Base-by-base conservation (phyloP, 179 eudicot species). In the Spergularia azorica region DNA sequence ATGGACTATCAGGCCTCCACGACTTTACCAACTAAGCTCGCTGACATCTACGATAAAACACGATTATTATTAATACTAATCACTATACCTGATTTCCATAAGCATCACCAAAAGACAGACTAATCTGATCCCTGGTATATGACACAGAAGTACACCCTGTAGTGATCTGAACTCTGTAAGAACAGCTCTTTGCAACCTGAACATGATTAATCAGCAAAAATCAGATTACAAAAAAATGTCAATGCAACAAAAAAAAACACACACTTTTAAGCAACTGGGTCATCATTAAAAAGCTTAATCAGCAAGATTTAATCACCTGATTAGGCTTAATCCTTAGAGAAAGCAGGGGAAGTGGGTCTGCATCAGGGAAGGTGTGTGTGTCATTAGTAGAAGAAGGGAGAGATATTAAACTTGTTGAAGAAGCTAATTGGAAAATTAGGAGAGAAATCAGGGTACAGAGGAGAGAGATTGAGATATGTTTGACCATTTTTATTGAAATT, bases 101-200 rank as follows among this genome's bases (percentile, higher is more conserved):
- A 50, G 89, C 89, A 85, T 95, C 98, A 17, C 98, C 98, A 63
- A 95, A 92, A 48, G 97, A 76, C 51, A 95, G 87, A 82, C 98
- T 92, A 76, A 95, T 86, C 64, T 79, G 90, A 73, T 95, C 98
- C 73, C 92, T 79, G 0, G 97, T 91, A 73, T 85, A 86, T 20
- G 71, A 41, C 0, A 86, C 74, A 12, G 98, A 95, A 32, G 87
- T 83, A 67, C 98, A 95, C 79, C 97, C 91, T 15, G 97, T 95
- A 43, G 82, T 80, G 50, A 95, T 89, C 65, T n/a, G 77, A 72
- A 91, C 97, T 18, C 91, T 88, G 80, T 70, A 95, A 15, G 92
- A 57, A 69, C 97, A 95, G 38, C 75, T 87, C 32, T 89, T 73
- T 5, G 77, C 84, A 80, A 80, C 81, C 91, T 89, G 79, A 0